phyloP scores from a whole-genome alignment of 2,329 filamentous ascomycete species.

The Pseudogymnoascus sp. region DNA sequence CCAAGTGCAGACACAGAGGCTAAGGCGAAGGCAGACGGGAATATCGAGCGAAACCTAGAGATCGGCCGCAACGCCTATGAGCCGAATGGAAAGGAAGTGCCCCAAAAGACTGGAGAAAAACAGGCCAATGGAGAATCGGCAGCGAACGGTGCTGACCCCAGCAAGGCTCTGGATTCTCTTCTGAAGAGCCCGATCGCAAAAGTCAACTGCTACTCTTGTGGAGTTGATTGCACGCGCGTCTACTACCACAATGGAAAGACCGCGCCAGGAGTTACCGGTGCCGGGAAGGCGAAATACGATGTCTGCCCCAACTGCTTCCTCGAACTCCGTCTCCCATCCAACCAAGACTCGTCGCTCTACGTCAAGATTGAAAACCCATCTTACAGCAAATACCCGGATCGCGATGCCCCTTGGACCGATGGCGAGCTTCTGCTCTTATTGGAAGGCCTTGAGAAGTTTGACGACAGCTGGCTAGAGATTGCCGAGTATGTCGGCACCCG shows the following conservation, averaged over 20 bases:
- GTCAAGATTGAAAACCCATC: constrained; percentile 82
- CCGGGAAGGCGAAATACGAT: constrained; percentile 63
- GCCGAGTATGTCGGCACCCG: constrained; percentile 87
- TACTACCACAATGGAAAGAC: constrained; percentile 63
- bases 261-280: constrained; percentile 31
- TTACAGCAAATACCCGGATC: constrained; percentile 70
- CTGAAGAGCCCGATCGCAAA: constrained; percentile 60
- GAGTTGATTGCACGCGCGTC: constrained; percentile 74
- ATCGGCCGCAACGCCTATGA: constrained; percentile 95
- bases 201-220: constrained; percentile 84
- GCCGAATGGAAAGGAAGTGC: constrained; percentile 77
- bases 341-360: constrained; percentile 73
- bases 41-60: constrained; percentile 83
- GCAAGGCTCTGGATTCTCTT: constrained; percentile 47
- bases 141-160: constrained; percentile 47
- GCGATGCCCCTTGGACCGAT: constrained; percentile 85
- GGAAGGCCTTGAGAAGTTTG: constrained; percentile 85
- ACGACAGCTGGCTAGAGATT: constrained; percentile 93
- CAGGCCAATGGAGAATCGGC: constrained; percentile 65
- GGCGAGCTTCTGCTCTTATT: constrained; percentile 82
- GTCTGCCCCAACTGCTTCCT: constrained; percentile 87
- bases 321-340: constrained; percentile 73
- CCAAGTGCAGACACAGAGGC: constrained; percentile 39
- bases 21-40: constrained; percentile 57
- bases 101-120: constrained; percentile 57